phyloP scores from a whole-genome alignment of 2,329 filamentous ascomycete genomes.

The Periconia sp. region DNA sequence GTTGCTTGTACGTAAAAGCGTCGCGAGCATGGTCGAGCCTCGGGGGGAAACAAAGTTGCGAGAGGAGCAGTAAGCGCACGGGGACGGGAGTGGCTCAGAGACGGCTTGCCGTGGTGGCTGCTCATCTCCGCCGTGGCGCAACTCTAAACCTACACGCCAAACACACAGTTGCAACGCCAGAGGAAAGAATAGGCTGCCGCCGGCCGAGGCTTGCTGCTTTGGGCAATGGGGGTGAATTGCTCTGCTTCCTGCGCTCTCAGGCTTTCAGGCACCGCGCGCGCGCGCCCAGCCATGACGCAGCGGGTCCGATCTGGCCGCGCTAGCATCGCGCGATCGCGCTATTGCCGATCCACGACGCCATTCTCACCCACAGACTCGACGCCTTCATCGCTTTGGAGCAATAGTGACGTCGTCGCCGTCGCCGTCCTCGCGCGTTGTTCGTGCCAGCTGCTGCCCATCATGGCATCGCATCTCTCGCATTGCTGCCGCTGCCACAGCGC shows the following conservation, averaged over 20 bases:
- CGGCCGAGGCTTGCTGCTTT: constrained; percentile 8
- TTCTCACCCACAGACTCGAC: constrained; percentile 5
- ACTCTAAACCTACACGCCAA: background rate
- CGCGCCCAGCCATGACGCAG: background rate
- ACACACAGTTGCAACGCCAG: background rate
- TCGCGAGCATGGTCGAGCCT: background rate
- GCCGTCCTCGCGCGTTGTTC: no score
- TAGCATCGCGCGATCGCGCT: constrained; percentile 11
- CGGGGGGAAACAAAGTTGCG: background rate
- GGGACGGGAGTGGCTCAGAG: constrained; percentile 1
- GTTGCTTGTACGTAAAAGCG: constrained; percentile 27
- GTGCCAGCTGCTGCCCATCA: no score
- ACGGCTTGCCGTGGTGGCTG: background rate
- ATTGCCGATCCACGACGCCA: constrained; percentile 9
- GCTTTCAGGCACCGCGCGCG: constrained; percentile 1
- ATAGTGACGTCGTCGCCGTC: constrained; percentile 11
- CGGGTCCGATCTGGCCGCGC: constrained; percentile 8
- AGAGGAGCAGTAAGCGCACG: constrained; percentile 2
- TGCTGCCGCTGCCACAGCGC: no score
- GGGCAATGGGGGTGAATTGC: constrained; percentile 13
- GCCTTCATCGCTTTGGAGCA: constrained; percentile 9
- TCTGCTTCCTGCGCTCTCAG: constrained; percentile 3
- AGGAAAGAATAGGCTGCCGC: background rate
- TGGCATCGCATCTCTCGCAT: no score
- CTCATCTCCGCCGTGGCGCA: constrained; percentile 9